Base-by-base conservation (phyloP, 805 yeast genomes). In the Candida patagonica region DNA sequence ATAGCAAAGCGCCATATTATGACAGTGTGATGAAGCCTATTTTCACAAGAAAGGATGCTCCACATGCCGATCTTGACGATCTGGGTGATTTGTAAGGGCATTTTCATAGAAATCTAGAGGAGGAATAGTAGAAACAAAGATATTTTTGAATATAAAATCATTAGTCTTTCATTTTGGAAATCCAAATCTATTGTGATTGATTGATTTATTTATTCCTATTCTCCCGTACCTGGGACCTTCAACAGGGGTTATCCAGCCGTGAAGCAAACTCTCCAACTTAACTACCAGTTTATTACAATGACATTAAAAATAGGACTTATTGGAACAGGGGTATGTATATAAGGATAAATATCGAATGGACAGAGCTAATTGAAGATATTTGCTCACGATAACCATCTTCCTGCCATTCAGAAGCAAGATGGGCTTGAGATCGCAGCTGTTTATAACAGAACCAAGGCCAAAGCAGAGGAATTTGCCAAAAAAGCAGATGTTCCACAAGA, bases 341-440 rank as follows among this genome's bases (percentile, higher is more conserved):
- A 13, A 6, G 23, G 17, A 23, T n/a, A 24, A 8, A 22, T 22
- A 20, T 3, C 16, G 17, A 35, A 30, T 16, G 27, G 31, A n/a
- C 32, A 26, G 6, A 5, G n/a, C 12, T 25, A 40, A 15, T 7
- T 20, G 9, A 16, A 54, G 60, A 84, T 89, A 53, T 89, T 89
- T 57, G 96, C 97, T 46, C 74, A 75, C 22, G 84, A 80, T 47
- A 68, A 73, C 41, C 97, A 89, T 58, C 70, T 84, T 48, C 97
- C 96, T 30, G 74, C 82, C 22, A 61, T 65, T 39, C 36, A 49
- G 52, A 64, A 71, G 37, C 67, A 73, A 1, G 65, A 66, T 23
- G 62, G 68, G 23, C 72, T 81, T 51, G 65, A 68, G 35, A 76
- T 85, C 5, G 65, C 61, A 32, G 84, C 88, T 6, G 84, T 86